Evolutionary conservation across 2,329 filamentous ascomycete species (phyloP).

Genomic region (Phialophora macrospora): DNA sequence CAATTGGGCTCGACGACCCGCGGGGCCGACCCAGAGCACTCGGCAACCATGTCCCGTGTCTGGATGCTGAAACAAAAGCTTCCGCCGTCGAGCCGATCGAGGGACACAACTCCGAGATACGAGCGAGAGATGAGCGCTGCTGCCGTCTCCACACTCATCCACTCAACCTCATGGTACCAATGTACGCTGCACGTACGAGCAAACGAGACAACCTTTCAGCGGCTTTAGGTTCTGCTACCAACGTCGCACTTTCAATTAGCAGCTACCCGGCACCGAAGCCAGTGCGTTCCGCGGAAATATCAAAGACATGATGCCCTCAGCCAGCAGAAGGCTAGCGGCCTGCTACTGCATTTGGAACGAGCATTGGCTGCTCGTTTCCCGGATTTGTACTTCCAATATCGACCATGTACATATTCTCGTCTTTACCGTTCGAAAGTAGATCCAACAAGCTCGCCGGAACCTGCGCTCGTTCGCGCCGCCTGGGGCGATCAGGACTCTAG

Average conservation of each 20-base stretch:
- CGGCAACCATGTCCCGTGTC: too few species aligned
- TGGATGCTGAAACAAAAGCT: background rate
- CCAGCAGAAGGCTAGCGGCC: background rate
- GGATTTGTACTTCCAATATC: background rate
- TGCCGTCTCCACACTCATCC: background rate
- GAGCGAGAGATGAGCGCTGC: constrained; percentile 8
- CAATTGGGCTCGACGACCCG: background rate
- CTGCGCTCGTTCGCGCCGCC: background rate
- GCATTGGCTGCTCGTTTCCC: background rate
- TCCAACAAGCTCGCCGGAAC: background rate
- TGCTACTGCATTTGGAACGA: background rate
- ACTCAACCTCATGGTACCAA: background rate
- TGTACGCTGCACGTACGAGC: background rate
- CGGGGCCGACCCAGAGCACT: background rate
- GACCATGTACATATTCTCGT: background rate
- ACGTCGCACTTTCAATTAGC: background rate
- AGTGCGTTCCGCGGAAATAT: background rate
- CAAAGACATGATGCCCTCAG: background rate
- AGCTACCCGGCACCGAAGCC: background rate
- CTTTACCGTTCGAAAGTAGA: background rate
- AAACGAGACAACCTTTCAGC: background rate
- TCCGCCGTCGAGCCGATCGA: background rate
- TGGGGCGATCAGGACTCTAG: background rate
- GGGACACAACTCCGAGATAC: constrained; percentile 5
- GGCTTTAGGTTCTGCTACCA: background rate